Evolutionary conservation across 352 stramenopile genomes (phyloP).

Genomic region (Salisapilia sapeloensis): DNA sequence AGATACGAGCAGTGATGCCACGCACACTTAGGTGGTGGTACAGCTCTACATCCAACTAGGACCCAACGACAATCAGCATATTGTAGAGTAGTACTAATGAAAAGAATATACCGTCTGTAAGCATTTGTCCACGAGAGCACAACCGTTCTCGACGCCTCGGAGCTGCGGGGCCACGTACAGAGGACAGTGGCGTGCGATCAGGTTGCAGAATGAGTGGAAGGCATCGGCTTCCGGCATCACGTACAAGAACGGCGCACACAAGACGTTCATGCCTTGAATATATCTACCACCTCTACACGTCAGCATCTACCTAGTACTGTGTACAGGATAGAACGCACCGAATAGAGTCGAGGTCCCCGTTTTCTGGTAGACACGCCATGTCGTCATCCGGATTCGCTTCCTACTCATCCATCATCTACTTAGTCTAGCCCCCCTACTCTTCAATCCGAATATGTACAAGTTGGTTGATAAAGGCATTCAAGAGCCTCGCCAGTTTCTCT

Average conservation of each 20-base stretch:
- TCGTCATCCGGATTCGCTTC: conserved; percentile 1
- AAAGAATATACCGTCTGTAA: conserved; percentile 27
- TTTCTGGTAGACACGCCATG: too few species aligned
- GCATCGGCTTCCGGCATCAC: conserved; percentile 84
- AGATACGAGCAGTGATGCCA: conserved; percentile 74
- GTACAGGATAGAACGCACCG: neutral
- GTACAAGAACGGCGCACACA: conserved; percentile 83
- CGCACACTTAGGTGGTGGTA: conserved; percentile 56
- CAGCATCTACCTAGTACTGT: neutral
- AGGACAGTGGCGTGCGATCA: conserved; percentile 78
- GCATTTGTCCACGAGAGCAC: conserved; percentile 68
- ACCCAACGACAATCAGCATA: neutral
- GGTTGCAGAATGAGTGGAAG: conserved; percentile 80
- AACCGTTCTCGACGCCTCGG: conserved; percentile 65
- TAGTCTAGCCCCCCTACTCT: conserved; percentile 1
- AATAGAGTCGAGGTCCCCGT: neutral
- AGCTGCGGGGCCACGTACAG: conserved; percentile 83
- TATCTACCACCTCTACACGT: conserved; percentile 20
- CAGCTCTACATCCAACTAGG: conserved; percentile 62
- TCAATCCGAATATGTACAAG: conserved; percentile 17
- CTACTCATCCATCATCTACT: neutral
- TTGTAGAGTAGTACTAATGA: neutral
- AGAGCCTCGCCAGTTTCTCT: conserved; percentile 77
- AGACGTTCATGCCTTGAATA: conserved; percentile 88
- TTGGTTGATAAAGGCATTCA: conserved; percentile 87